Evolutionary conservation across 495 filamentous ascomycete species (phyloP), one percentile per base, ranked within the genome.

Genomic region (Aspergillus funiculosus): DNA sequence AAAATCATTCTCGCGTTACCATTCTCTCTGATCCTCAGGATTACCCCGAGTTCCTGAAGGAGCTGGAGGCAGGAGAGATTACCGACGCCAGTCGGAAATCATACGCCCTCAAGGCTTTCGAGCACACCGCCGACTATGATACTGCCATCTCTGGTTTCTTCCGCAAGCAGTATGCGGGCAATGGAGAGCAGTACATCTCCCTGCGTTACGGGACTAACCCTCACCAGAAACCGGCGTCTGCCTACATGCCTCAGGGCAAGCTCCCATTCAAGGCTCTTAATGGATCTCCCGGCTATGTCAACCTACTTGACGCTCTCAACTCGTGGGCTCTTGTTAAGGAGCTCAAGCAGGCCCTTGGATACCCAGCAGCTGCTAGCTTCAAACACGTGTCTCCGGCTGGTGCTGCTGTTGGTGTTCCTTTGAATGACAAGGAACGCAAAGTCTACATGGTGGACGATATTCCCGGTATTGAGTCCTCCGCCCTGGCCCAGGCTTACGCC

Each of bases 381-480:
- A 98, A 98, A 78, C 94, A 97, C 62, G 92, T 97, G 28, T 97
- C 94, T 4, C 92, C 92, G 6, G 92, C 92, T 28, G 92, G 92
- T 53, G 92, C 92, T 36, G 92, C 92, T 43, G 89, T 98, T 58
- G 92, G 90, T 50, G 76, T 89, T 17, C 86, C 86, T 26, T 75
- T 98, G 54, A 87, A 68, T 47, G 80, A 87, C 39, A 82, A 85
- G 40, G 92, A 98, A 75, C 80, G 85, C 69, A 90, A 94, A 72
- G 91, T 96, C 20, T 97, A 92, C 72, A 95, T 98, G 79, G 94
- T 97, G 21, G 87, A 94, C 50, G 94, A 96, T 63, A 91, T 98
- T 58, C 79, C 83, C 41, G 87, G 83, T 40, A 77, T 98, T 36
- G 85, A 92, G 62, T 77, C 79, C 17, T 96, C 90, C 11, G 75